phyloP scores from a whole-genome alignment of 2,329 filamentous ascomycete genomes.

The Aspergillus cejpii region DNA sequence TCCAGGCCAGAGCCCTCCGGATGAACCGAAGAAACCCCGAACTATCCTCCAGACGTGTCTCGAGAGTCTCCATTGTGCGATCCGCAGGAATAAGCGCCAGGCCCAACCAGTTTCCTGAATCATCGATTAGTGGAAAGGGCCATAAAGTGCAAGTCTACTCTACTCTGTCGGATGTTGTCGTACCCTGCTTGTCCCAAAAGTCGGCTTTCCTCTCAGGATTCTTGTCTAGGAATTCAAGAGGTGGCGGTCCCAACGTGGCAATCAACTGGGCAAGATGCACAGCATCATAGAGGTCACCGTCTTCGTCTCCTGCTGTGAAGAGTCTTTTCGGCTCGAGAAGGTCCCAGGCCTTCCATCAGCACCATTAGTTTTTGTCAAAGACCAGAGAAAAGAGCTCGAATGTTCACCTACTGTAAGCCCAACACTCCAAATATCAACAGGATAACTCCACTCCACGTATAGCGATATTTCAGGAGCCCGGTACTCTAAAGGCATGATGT shows the following conservation, averaged over 20 bases:
- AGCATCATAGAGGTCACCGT: conserved; percentile 33
- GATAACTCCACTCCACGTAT: conserved; percentile 27
- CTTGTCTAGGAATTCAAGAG: conserved; percentile 28
- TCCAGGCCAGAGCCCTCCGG: conserved; percentile 33
- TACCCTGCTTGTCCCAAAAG: conserved; percentile 37
- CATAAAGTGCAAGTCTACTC: too few species aligned
- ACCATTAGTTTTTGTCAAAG: too few species aligned
- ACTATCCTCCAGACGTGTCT: conserved; percentile 16
- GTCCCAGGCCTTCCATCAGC: conserved; percentile 41
- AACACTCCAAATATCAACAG: conserved; percentile 32
- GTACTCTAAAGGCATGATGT: conserved; percentile 28
- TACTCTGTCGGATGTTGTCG: background rate
- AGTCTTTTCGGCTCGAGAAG: conserved; percentile 40
- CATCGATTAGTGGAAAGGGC: background rate
- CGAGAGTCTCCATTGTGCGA: conserved; percentile 18
- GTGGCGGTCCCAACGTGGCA: conserved; percentile 39
- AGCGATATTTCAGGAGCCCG: conserved; percentile 28
- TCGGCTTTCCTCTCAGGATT: conserved; percentile 22
- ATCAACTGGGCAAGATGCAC: conserved; percentile 44
- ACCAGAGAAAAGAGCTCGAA: conserved; percentile 2
- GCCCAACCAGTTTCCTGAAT: conserved; percentile 26
- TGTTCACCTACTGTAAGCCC: conserved; percentile 25
- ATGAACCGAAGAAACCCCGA: conserved; percentile 31
- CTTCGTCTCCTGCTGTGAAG: conserved; percentile 37
- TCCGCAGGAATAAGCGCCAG: conserved; percentile 23